Percentiles rank a stretch among this genome's conserved stretches.
Evolutionary conservation across 1,284 basidiomycete genomes (phyloP).

Genomic region (Apiotrichum domesticum): DNA sequence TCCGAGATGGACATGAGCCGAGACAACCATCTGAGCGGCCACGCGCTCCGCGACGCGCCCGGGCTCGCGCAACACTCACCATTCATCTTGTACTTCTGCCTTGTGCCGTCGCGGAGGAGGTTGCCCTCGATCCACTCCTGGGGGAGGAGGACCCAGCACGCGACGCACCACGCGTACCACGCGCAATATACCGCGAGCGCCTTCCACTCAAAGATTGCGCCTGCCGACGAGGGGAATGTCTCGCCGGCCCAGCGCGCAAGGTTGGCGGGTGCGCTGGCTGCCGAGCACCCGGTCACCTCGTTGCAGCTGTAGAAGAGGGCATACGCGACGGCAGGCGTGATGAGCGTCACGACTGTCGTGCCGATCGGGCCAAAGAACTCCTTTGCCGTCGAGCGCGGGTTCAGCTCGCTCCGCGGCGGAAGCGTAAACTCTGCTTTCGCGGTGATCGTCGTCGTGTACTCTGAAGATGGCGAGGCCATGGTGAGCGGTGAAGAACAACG

Average conservation of each 20-base stretch:
- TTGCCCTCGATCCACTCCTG: conserved; percentile 79
- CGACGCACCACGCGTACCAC: conserved; percentile 85
- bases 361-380: conserved; percentile 85
- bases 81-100: conserved; percentile 88
- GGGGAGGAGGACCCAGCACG: conserved; percentile 77
- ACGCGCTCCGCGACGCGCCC: too few species aligned
- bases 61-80: conserved; percentile 52
- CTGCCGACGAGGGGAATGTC: conserved; percentile 30
- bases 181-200: conserved; percentile 69
- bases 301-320: conserved; percentile 80
- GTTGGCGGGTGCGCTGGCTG: conserved; percentile 28
- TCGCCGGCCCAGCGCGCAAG: conserved; percentile 7
- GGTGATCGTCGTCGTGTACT: conserved; percentile 39
- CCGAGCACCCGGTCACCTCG: conserved; percentile 62
- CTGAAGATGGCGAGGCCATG: background rate
- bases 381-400: conserved; percentile 54
- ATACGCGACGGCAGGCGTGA: conserved; percentile 70
- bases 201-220: conserved; percentile 69
- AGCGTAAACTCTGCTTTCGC: conserved; percentile 41
- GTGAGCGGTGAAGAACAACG: background rate
- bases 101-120: conserved; percentile 68
- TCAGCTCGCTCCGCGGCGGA: conserved; percentile 42
- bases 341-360: conserved; percentile 63
- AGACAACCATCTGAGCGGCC: too few species aligned
- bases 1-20: too few species aligned